A percentile compares a stretch with the other conserved stretches of the same genome.
Conservation (phyloP, 371 early-diverging fungal genomes). For the Mucor indicus region DNA sequence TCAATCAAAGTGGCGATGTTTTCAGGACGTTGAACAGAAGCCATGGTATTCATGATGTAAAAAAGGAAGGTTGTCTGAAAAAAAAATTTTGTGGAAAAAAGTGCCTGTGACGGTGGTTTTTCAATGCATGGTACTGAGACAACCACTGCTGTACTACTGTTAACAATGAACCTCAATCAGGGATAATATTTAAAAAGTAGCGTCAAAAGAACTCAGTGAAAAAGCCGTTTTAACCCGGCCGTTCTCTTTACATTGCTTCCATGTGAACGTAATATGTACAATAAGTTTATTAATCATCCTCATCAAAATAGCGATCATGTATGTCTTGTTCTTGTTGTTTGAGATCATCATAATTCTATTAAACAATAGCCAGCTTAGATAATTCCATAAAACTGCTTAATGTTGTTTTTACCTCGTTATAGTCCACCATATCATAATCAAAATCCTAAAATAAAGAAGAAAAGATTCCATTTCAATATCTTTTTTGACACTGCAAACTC, state of each 20-base stretch:
- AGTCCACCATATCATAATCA: slow-evolving; percentile 40
- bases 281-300: slow-evolving; percentile 29
- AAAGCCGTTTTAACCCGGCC: too few species aligned
- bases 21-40: slow-evolving; percentile 60
- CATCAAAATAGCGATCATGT: slow-evolving; percentile 50
- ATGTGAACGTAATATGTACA: too few species aligned
- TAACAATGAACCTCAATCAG: too few species aligned
- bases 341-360: slow-evolving; percentile 26
- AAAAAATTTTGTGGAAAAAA: background rate
- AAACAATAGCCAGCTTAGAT: background rate
- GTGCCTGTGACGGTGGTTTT: too few species aligned
- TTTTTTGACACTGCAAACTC: background rate
- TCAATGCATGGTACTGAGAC: too few species aligned
- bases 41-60: background rate
- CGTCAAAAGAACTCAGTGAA: too few species aligned
- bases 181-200: too few species aligned
- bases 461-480: slow-evolving; percentile 24
- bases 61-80: background rate
- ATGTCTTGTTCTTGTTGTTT: slow-evolving; percentile 38
- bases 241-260: too few species aligned
- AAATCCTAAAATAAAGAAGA: slow-evolving; percentile 23
- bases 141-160: too few species aligned
- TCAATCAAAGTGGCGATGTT: slow-evolving; percentile 73
- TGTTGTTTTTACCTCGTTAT: slow-evolving; percentile 31
- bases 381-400: background rate